Evolutionary conservation across 1,139 yeast genomes (phyloP), one percentile per base, ranked within the genome.

Genomic region (Sugiyamaella castrensis): DNA sequence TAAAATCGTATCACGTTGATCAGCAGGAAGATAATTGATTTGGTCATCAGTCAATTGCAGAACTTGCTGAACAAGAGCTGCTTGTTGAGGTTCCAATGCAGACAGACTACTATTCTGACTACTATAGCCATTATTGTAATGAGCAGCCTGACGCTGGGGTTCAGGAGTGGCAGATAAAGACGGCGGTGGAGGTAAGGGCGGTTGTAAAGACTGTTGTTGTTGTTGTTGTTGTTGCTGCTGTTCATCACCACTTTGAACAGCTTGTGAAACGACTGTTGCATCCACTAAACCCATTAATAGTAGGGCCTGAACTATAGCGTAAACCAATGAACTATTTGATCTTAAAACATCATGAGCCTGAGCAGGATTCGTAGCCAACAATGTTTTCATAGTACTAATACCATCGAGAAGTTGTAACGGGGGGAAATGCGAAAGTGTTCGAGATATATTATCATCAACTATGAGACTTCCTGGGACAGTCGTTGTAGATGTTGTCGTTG

Each of bases 261-360:
- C 68, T 27, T 58, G 59, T 12, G 69, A 77, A 6, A 85, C 74
- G 15, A 79, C 75, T 10, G 76, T 79, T n/a, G 79, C 77, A 46
- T 74, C 77, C 8, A 82, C 75, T 8, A 79, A 66, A 31, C 82
- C 82, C 60, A 82, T 71, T 48, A 84, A 69, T 52, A 89, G 68
- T 49, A 87, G 70, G 1, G 85, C 75, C 62, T 91, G 97, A 5
- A 91, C 87, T 32, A 89, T 71, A 0, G 96, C 94, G 63, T 84
- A 88, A 1, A 87, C 73, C 47, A 91, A 70, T 59, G 87, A 96
- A 0, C 95, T 95, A 55, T 84, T 83, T 53, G 81, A 79, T 37
- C 77, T 78, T 29, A 91, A 72, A 40, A 89, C 69, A 28, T 76
- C 76, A 47, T 76, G 78, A 68, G 87, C 85, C 53, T 84, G 73